These are phyloP conservation scores for Vanilla planifolia DNA, from an alignment of 106 monocot genomes.

Conservation along the genomic window DNA sequence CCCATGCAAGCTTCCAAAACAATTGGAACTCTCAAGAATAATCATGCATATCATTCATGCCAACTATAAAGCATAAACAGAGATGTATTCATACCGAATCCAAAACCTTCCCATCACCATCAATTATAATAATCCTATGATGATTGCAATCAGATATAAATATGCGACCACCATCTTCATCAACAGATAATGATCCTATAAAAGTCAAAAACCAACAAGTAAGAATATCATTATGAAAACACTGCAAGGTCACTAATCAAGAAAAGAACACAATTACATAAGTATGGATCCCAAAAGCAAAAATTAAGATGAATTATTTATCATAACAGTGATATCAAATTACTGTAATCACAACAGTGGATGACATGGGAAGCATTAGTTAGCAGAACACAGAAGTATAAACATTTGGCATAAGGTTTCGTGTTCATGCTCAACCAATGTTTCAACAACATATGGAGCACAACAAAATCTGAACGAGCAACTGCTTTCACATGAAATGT, in stretches of 20 bases:
- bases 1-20: neutral
- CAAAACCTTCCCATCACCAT: conserved; percentile 57
- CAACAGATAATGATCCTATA: conserved; percentile 71
- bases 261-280: neutral
- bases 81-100: conserved; percentile 56
- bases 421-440: too few species aligned
- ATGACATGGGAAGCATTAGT: too few species aligned
- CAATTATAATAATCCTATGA: conserved; percentile 73
- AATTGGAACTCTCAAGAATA: neutral
- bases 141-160: conserved; percentile 89
- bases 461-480: too few species aligned
- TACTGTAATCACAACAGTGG: too few species aligned
- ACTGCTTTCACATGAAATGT: too few species aligned
- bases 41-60: neutral
- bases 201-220: neutral
- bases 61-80: neutral
- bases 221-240: neutral
- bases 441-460: too few species aligned
- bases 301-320: too few species aligned
- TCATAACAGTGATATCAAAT: too few species aligned
- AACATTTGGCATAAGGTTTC: too few species aligned
- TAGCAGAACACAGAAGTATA: too few species aligned
- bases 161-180: conserved; percentile 70
- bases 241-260: neutral
- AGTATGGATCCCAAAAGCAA: too few species aligned